Base-by-base conservation (phyloP, 768 basidiomycete genomes). In the Atractiella rhizophila region DNA sequence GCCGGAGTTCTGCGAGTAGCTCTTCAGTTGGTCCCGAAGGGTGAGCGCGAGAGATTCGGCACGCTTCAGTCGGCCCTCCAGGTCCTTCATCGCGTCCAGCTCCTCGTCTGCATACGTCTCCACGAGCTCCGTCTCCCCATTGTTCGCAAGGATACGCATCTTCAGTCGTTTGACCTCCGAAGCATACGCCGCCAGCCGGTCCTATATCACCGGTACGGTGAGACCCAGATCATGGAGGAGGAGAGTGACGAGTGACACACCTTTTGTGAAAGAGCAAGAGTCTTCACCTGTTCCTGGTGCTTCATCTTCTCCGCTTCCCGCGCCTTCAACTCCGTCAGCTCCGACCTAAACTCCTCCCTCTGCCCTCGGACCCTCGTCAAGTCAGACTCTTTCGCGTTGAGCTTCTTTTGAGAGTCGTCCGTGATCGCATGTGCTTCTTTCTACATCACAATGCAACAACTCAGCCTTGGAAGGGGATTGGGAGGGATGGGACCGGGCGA, bases 111-210 rank as follows among this genome's bases (percentile, higher is more conserved):
- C 32, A 15, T 35, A 12, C 21, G 81, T 80, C 4, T 60, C 59
- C 57, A 85, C 64, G 26, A 82, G 62, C 36, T 81, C 75, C 45
- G 71, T 69, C 19, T 76, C 66, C 5, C 74, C 71, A 2, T 68
- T 63, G 21, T 71, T 60, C 0, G 80, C 79, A 16, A 78, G 82
- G n/a, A 86, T 61, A 24, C 69, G 68, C 13, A 74, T 66, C 56
- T 76, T 79, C 47, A 76, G 63, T 19, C 83, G 66, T 30, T 62
- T 65, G 10, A 76, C 61, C 56, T 94, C 82, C 2, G 74, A 74
- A 46, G 70, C 62, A 20, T 88, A 56, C 23, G 70, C 68, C 11
- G 56, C 55, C 32, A 94, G 72, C 28, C 83, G 74, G 45, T 76
- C 77, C 71, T 82, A 45, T 34, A 12, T 16, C 20, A 3, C 21